Base-by-base conservation (phyloP, 1,139 yeast genomes). In the Taiozyma sp. region DNA sequence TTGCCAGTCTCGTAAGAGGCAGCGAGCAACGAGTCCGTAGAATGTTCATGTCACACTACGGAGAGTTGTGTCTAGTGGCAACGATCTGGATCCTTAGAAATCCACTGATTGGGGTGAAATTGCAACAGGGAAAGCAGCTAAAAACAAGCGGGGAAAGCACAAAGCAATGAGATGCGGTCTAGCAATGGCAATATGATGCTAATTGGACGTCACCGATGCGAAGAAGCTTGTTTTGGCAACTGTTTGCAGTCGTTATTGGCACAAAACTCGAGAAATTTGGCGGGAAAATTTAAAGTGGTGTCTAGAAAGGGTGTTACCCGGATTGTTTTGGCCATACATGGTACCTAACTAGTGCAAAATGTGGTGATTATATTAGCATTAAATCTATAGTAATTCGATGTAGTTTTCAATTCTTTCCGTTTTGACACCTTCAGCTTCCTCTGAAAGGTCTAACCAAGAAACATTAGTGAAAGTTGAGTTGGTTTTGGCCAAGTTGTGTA, bases 391-490 rank as follows among this genome's bases (percentile, higher is more conserved):
- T 12, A 51, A 34, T 14, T 48, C 49, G n/a, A 43, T 12, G 10
- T 54, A 54, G 22, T 48, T 34, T 22, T 30, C 43, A 6, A 44
- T 16, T 6, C 19, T 14, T 49, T 70, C 72, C 39, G 61, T 64
- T 28, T 57, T 49, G 5, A 86, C 62, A 9, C 93, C 93, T 7
- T 70, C 63, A 5, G 74, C 73, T 58, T 84, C 83, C 64, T 86
- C 91, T 28, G 73, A 70, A 45, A 87, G 68, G 56, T 83, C 78
- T 54, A 87, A 70, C 92, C 93, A 86, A 5, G 76, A 70, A 1
- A 86, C 89, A 27, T 69, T 65, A 3, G 61, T 53, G 54, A 82
- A 80, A n/a, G 54, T 52, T 12, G 50, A 46, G 19, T 59, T 56
- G 0, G 51, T 56, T 1, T 58, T 54, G 0, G 83, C 75, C 4